These are phyloP conservation scores for Penicillium silybi DNA, from an alignment of 495 filamentous ascomycete species.

Conservation along the genomic window DNA sequence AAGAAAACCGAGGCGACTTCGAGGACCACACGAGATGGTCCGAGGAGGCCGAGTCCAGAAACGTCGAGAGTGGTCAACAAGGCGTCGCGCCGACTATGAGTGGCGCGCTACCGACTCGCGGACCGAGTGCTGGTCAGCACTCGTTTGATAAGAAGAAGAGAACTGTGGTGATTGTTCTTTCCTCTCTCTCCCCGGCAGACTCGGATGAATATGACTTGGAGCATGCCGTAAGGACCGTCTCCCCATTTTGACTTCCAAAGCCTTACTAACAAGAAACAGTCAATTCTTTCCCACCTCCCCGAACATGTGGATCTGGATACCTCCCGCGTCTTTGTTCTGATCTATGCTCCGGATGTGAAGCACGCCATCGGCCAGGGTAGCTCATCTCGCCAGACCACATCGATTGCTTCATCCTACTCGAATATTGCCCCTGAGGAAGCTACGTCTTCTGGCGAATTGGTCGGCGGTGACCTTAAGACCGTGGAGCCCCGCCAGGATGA, in stretches of 20 bases:
- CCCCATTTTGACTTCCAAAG: background rate
- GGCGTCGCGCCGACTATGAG: slow-evolving; percentile 26
- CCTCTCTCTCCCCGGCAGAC: slow-evolving; percentile 57
- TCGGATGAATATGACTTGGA: slow-evolving; percentile 61
- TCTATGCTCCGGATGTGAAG: slow-evolving; percentile 79
- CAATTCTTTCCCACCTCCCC: slow-evolving; percentile 84
- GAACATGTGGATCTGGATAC: slow-evolving; percentile 63
- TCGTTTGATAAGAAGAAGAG: slow-evolving; percentile 56
- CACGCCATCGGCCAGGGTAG: slow-evolving; percentile 46
- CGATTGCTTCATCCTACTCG: slow-evolving; percentile 81
- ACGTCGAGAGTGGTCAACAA: slow-evolving; percentile 30
- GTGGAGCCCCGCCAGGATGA: slow-evolving; percentile 42
- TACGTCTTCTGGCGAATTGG: slow-evolving; percentile 61
- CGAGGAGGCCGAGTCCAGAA: slow-evolving; percentile 63
- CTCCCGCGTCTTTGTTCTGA: slow-evolving; percentile 76
- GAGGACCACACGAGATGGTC: slow-evolving; percentile 83
- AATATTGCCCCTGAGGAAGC: slow-evolving; percentile 77
- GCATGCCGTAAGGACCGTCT: slow-evolving; percentile 64
- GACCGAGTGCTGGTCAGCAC: slow-evolving; percentile 13
- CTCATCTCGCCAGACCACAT: slow-evolving; percentile 48
- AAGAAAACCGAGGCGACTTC: slow-evolving; percentile 76
- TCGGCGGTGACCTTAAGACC: slow-evolving; percentile 48
- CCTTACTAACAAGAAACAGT: slow-evolving; percentile 48
- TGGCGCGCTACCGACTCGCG: slow-evolving; percentile 24
- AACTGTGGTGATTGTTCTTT: slow-evolving; percentile 80